Base-by-base conservation (phyloP, 208 protist species). In the Jaenimonas drosophilae region DNA sequence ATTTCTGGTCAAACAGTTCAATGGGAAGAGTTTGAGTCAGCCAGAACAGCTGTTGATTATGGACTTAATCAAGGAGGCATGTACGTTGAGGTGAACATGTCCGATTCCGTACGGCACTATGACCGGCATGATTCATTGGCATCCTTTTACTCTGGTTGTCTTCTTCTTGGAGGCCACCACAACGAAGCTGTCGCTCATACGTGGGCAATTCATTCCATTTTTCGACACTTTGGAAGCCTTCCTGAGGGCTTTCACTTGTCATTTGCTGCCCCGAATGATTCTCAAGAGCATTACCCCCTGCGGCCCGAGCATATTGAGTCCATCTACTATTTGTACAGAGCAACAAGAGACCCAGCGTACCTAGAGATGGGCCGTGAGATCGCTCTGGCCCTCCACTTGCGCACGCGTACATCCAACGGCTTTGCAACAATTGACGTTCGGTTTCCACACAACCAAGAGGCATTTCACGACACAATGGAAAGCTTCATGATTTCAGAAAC, bases 401-500 rank as follows among this genome's bases (percentile, higher is more conserved):
- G 69, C 31, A 70, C 58, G 12, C 56, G 66, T 25, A 72, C 70
- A 1, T 41, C 52, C 54, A 70, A 66, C 76, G 70, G 80, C 23
- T 87, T 73, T 34, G 50, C 76, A 29, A 31, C 33, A 1, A 44
- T 87, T 43, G 34, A 70, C 32, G 56, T 70, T 2, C 17, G 45
- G 11, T 38, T 61, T 17, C 60, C 50, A 0, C 51, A 64, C 32
- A 26, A 60, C 14, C 60, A 85, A 39, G 21, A 26, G 25, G 17
- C 21, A 12, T 44, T 64, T 34, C 26, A 16, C 2, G 87, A 97
- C 56, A 24, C 48, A 16, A 97, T 97, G 91, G 90, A 98, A 39
- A 89, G 70, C 39, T 98, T 96, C 59, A 79, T 97, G 25, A 40
- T 97, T 12, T 60, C 79, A 0, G 96, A 98, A 59, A 98, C 96